Evolutionary conservation across 106 monocot species (phyloP).

Genomic region (Acorus gramineus): DNA sequence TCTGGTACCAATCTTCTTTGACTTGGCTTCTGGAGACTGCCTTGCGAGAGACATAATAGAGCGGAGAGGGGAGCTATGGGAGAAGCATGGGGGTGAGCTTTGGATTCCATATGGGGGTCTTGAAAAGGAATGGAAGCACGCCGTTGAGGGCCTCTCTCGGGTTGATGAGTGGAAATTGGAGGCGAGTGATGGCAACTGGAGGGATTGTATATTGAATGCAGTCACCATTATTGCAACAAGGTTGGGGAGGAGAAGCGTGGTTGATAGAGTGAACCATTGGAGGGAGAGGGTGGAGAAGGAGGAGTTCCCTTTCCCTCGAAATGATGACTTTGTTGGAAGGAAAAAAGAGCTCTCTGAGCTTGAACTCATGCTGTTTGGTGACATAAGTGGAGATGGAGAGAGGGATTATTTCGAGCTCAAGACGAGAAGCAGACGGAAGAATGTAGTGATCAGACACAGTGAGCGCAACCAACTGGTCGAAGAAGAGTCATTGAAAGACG

Average conservation of each 20-base stretch:
- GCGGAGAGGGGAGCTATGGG: slow-evolving; percentile 82
- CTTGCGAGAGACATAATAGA: slow-evolving; percentile 84
- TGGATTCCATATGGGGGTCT: slow-evolving; percentile 79
- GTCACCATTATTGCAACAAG: slow-evolving; percentile 56
- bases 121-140: slow-evolving; percentile 83
- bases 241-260: slow-evolving; percentile 64
- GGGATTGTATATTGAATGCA: slow-evolving; percentile 65
- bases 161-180: slow-evolving; percentile 60
- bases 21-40: slow-evolving; percentile 56
- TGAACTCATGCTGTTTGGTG: slow-evolving; percentile 84
- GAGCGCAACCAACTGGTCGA: slow-evolving; percentile 5
- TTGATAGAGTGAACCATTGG: slow-evolving; percentile 77
- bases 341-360: slow-evolving; percentile 78
- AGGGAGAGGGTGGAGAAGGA: slow-evolving; percentile 64
- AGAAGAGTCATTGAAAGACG: slow-evolving; percentile 16
- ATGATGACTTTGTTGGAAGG: slow-evolving; percentile 68
- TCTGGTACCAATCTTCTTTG: slow-evolving; percentile 71
- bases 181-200: slow-evolving; percentile 82
- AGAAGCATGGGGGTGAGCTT: slow-evolving; percentile 80
- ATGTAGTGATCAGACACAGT: slow-evolving; percentile 7
- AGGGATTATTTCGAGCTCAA: slow-evolving; percentile 81
- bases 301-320: slow-evolving; percentile 73
- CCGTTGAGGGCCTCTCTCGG: slow-evolving; percentile 63
- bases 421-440: slow-evolving; percentile 36
- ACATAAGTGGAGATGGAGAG: slow-evolving; percentile 76